These are phyloP conservation scores for Casuarina glauca DNA, from an alignment of 306 rosid genomes.

Conservation along the genomic window DNA sequence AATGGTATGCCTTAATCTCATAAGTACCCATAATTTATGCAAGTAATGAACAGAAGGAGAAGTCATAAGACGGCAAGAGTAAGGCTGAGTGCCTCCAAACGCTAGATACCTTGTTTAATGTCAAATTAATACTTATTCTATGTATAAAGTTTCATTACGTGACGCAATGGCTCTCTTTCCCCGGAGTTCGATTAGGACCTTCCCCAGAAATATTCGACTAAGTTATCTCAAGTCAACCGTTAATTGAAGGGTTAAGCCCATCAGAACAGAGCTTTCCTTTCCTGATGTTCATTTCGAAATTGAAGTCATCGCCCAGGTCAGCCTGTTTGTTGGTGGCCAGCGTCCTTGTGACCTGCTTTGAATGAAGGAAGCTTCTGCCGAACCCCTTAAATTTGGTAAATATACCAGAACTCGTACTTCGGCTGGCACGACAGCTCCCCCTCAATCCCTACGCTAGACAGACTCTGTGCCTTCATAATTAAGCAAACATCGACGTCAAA, in stretches of 20 bases:
- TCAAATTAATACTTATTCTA: too few species aligned
- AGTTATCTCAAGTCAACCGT: not conserved
- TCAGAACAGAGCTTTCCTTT: not conserved
- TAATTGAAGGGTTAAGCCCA: not conserved
- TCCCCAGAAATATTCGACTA: not conserved
- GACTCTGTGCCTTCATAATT: not conserved
- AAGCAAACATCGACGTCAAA: not conserved
- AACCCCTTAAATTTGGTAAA: not conserved
- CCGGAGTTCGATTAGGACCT: not conserved
- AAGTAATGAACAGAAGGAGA: too few species aligned
- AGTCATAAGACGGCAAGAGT: too few species aligned
- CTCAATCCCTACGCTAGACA: too few species aligned
- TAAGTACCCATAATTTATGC: too few species aligned
- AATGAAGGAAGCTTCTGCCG: not conserved
- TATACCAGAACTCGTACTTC: too few species aligned
- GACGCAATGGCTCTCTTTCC: not conserved
- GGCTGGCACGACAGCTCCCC: not conserved
- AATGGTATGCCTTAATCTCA: too few species aligned
- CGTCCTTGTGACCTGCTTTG: not conserved
- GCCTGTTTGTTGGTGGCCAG: not conserved
- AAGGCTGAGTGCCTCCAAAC: too few species aligned
- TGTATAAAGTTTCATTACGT: not conserved
- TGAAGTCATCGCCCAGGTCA: not conserved
- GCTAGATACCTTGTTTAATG: too few species aligned
- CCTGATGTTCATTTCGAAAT: not conserved